phyloP scores from a whole-genome alignment of 2,329 filamentous ascomycete species.

The Claviceps fusiformis region DNA sequence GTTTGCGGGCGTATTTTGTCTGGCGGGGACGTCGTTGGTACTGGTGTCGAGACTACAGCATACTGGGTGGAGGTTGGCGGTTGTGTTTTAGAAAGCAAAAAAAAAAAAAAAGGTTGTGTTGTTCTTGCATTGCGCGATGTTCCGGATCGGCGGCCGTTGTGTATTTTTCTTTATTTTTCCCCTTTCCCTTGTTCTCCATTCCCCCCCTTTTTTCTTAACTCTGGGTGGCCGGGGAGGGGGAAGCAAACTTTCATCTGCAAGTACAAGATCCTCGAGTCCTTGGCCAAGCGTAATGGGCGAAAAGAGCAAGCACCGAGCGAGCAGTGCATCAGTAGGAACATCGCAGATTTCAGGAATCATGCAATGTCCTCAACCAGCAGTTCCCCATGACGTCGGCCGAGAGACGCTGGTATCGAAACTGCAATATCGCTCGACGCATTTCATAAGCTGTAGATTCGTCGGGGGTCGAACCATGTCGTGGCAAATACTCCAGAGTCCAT shows the following conservation, averaged over 20 bases:
- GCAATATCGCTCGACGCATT: not conserved
- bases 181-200: not conserved
- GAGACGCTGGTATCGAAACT: not conserved
- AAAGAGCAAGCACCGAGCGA: not conserved
- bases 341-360: not conserved
- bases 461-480: too few relatives aligned
- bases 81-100: slow-evolving; percentile 11
- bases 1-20: slow-evolving; percentile 20
- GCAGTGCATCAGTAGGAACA: not conserved
- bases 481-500: not conserved
- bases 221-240: too few relatives aligned
- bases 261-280: not conserved
- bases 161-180: not conserved
- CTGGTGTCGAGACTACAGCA: slow-evolving; percentile 12
- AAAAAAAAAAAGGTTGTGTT: too few relatives aligned
- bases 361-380: not conserved
- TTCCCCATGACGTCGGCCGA: not conserved
- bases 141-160: not conserved
- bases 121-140: not conserved
- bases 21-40: slow-evolving; percentile 16
- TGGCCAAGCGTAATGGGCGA: not conserved
- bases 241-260: not conserved
- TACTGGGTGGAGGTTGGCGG: slow-evolving; percentile 14
- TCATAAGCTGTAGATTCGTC: not conserved
- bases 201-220: not conserved